phyloP scores from a whole-genome alignment of 345 rosid genomes.

The Bretschneidera sinensis region DNA sequence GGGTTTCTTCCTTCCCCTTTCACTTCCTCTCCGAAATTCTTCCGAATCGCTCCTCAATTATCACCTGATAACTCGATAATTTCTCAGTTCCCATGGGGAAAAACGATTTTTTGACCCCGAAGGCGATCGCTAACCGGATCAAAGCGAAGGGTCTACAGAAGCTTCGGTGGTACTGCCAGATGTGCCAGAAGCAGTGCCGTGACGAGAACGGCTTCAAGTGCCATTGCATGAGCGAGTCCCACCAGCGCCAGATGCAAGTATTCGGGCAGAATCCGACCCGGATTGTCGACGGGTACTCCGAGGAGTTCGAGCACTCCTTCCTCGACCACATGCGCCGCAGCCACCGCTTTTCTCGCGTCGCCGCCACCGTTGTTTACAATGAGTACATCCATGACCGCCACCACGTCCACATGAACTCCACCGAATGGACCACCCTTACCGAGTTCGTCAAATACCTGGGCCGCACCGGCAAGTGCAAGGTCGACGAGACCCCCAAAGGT shows the following conservation, averaged over 20 bases:
- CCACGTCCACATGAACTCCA: conserved; percentile 92
- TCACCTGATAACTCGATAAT: no score
- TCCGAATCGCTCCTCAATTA: no score
- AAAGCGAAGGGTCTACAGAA: conserved; percentile 96
- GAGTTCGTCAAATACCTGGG: conserved; percentile 86
- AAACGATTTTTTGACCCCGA: conserved; percentile 88
- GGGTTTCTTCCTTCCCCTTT: no score
- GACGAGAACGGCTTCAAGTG: conserved; percentile 99
- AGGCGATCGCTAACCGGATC: conserved; percentile 86
- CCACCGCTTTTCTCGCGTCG: conserved; percentile 87
- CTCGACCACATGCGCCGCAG: conserved; percentile 77
- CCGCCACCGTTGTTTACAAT: conserved; percentile 94
- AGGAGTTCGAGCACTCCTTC: conserved; percentile 71
- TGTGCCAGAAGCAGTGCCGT: conserved; percentile 97
- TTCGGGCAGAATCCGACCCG: conserved; percentile 80
- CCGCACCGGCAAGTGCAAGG: conserved; percentile 81
- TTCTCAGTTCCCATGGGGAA: conserved; percentile 50
- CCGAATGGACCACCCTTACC: conserved; percentile 86
- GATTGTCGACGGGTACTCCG: conserved; percentile 78
- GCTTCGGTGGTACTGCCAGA: conserved; percentile 98
- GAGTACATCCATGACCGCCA: conserved; percentile 87
- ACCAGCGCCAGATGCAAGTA: conserved; percentile 93
- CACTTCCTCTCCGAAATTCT: no score
- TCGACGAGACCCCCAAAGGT: conserved; percentile 93
- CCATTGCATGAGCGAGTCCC: conserved; percentile 96